Evolutionary conservation across 257 asterid genomes (phyloP).

Genomic region (Oldenlandia corymbosa): DNA sequence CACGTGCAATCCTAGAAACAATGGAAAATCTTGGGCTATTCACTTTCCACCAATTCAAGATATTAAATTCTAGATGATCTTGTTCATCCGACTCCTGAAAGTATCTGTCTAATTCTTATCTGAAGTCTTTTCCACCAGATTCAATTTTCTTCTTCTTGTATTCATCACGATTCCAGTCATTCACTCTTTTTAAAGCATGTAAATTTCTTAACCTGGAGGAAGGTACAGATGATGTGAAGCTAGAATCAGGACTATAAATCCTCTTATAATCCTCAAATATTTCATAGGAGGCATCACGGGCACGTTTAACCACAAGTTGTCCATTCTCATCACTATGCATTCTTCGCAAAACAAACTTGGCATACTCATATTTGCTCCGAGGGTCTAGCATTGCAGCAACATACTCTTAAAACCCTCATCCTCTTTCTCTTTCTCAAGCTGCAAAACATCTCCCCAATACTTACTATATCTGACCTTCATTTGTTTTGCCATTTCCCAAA

Average conservation of each 20-base stretch:
- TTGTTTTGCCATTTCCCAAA: background rate
- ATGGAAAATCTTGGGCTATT: background rate
- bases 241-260: background rate
- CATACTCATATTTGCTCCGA: background rate
- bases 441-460: constrained; percentile 1
- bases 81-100: background rate
- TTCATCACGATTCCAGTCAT: background rate
- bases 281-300: background rate
- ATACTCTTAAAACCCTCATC: background rate
- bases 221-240: no score
- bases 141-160: background rate
- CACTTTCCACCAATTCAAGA: background rate
- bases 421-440: no score
- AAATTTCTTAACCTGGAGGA: no score
- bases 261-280: background rate
- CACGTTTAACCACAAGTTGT: background rate
- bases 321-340: background rate
- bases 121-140: background rate
- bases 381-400: background rate
- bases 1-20: background rate
- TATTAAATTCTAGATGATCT: background rate
- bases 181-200: background rate
- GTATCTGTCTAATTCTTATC: background rate
- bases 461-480: background rate
- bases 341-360: background rate